Evolutionary conservation across 129 eudicot genomes (phyloP), one percentile per base, ranked within the genome.

Genomic region (Helianthus tuberosus): DNA sequence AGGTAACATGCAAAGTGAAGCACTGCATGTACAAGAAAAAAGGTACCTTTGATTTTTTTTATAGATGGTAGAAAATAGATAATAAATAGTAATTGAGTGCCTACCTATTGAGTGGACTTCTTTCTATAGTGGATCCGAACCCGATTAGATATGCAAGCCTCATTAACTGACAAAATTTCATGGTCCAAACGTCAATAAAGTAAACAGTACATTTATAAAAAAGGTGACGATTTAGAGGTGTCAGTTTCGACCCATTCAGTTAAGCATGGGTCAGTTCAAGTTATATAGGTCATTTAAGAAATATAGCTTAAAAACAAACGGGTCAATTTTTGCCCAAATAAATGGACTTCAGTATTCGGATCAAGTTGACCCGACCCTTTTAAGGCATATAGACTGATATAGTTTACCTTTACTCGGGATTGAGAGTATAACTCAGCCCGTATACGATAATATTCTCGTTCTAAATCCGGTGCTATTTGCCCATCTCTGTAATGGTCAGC

Each of bases 31-130:
- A 55, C 47, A 74, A 65, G 38, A 10, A 14, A 16, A 39, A 13
- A 17, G 13, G 14, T 6, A 39, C 46, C 29, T n/a, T n/a, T n/a
- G n/a, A n/a, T n/a, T 3, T 55, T 47, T 25, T 38, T 58, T 57
- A 10, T 41, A 48, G 44, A 62, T 69, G 39, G 44, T 15, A 51
- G 43, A 82, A 29, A 44, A 20, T 61, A 39, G 41, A 71, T 32
- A 43, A 59, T 55, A 75, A 50, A 41, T 32, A 35, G 58, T 54
- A 14, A 74, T 36, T 7, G 55, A 52, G 27, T 32, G 53, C 54
- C 15, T 74, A 94, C 99, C 99, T 90, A 91, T 91, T 94, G 73
- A 86, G 91, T 41, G 99, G 96, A 88, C 96, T 94, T 91, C 96
- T 86, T 84, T 91, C 93, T 13, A 94, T 86, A 55, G 85, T 78